Percentiles rank a stretch among this genome's conserved stretches.
Conservation (phyloP, 345 rosid genomes). For the Clarkia xantiana region DNA sequence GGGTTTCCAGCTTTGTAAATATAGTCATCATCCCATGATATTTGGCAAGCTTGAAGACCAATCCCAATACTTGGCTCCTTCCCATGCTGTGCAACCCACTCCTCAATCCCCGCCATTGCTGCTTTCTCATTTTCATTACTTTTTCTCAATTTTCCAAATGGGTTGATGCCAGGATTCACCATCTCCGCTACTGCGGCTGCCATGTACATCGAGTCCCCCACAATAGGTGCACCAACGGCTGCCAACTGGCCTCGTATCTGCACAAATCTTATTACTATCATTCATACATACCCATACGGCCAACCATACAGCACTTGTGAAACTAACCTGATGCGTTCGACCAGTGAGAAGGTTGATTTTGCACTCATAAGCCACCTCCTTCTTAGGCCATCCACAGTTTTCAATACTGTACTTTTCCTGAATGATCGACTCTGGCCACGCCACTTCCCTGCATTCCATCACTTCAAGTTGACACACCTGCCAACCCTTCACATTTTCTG, state of each 20-base stretch:
- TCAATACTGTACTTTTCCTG: constrained; percentile 41
- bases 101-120: constrained; percentile 27
- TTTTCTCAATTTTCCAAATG: constrained; percentile 45
- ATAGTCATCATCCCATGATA: constrained; percentile 68
- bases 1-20: constrained; percentile 66
- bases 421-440: constrained; percentile 51
- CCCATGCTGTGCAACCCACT: constrained; percentile 63
- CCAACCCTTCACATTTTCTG: constrained; percentile 65
- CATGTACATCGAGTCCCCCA: constrained; percentile 92
- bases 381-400: constrained; percentile 52
- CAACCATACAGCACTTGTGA: too few species aligned
- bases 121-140: constrained; percentile 33
- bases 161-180: constrained; percentile 43
- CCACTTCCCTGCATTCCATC: constrained; percentile 62
- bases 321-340: constrained; percentile 77
- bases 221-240: constrained; percentile 72
- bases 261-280: constrained; percentile 5
- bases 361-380: constrained; percentile 64
- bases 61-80: constrained; percentile 64
- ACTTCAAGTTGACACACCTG: constrained; percentile 76
- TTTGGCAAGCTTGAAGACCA: constrained; percentile 87
- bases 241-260: constrained; percentile 88
- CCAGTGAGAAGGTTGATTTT: constrained; percentile 87
- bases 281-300: too few species aligned
- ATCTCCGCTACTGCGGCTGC: constrained; percentile 68